Evolutionary conservation across 2,329 filamentous ascomycete species (phyloP).

Genomic region (Plectosphaerella plurivora): DNA sequence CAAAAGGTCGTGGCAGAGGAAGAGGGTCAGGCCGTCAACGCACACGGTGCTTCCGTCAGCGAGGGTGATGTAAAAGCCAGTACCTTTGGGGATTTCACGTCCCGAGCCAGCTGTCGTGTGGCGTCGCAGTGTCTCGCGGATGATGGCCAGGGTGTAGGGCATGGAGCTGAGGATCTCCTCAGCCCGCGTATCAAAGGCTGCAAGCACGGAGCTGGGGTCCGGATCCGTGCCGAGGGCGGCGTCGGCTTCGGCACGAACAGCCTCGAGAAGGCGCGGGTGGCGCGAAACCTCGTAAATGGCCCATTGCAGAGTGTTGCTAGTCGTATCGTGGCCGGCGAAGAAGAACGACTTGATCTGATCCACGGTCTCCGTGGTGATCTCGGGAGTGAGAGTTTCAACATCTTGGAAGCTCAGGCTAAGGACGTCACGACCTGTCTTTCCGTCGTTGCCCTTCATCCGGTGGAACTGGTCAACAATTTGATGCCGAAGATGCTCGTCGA

Average conservation of each 20-base stretch:
- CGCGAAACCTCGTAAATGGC: slow-evolving; percentile 29
- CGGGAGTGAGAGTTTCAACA: slow-evolving; percentile 17
- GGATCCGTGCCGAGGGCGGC: slow-evolving; percentile 24
- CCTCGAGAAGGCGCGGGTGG: slow-evolving; percentile 20
- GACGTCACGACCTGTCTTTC: slow-evolving; percentile 21
- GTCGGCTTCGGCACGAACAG: slow-evolving; percentile 29
- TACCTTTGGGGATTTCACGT: slow-evolving; percentile 18
- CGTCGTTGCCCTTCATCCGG: slow-evolving; percentile 5
- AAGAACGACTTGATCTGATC: slow-evolving; percentile 34
- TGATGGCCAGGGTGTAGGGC: slow-evolving; percentile 28
- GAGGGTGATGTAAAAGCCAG: slow-evolving; percentile 21
- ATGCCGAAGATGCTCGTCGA: slow-evolving; percentile 17
- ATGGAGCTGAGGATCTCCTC: slow-evolving; percentile 25
- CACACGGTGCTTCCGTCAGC: slow-evolving; percentile 19
- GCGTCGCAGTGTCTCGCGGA: slow-evolving; percentile 31
- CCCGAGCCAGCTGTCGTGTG: slow-evolving; percentile 27
- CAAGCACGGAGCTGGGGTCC: slow-evolving; percentile 17
- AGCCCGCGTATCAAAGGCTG: slow-evolving; percentile 19
- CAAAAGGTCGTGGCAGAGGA: slow-evolving; percentile 25
- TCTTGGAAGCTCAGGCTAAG: slow-evolving; percentile 27
- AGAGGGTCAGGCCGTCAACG: slow-evolving; percentile 28
- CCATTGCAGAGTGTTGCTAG: slow-evolving; percentile 30
- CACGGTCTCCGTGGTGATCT: slow-evolving; percentile 22
- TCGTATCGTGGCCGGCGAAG: slow-evolving; percentile 37
- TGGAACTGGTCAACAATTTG: slow-evolving; percentile 19